Percentiles rank a stretch among this genome's conserved stretches.
Evolutionary conservation across 73 alveolate species (phyloP).

Genomic region (Breviolum minutum): DNA sequence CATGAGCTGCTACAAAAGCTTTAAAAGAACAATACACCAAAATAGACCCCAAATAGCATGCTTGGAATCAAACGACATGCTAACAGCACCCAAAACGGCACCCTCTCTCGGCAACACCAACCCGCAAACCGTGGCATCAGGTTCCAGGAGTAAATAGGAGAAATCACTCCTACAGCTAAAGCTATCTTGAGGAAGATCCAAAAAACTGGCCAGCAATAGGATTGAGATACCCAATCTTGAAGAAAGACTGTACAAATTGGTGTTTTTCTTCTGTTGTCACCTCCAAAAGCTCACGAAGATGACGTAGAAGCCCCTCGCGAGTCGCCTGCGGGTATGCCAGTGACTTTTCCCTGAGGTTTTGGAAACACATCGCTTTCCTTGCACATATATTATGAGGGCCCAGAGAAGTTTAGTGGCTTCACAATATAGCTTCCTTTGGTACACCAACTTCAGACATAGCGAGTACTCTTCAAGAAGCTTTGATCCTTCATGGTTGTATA

Average conservation of each 20-base stretch:
- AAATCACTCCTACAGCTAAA: background rate
- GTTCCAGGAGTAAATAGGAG: too few relatives aligned
- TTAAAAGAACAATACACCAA: background rate
- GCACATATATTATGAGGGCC: too few relatives aligned
- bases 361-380: background rate
- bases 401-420: too few relatives aligned
- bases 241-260: too few relatives aligned
- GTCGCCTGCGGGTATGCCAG: background rate
- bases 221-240: background rate
- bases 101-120: background rate
- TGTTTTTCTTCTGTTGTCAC: background rate
- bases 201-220: background rate
- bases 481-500: background rate
- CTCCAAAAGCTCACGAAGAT: constrained; percentile 49
- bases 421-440: too few relatives aligned
- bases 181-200: background rate
- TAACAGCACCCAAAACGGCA: too few relatives aligned
- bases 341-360: background rate
- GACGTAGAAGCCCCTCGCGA: constrained; percentile 9
- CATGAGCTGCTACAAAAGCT: background rate
- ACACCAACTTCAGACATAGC: too few relatives aligned
- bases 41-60: too few relatives aligned
- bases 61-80: background rate
- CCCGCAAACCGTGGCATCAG: too few relatives aligned
- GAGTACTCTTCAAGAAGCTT: background rate